Base-by-base conservation (phyloP, 2,329 filamentous ascomycete species). In the Sclerotinia spermophila region DNA sequence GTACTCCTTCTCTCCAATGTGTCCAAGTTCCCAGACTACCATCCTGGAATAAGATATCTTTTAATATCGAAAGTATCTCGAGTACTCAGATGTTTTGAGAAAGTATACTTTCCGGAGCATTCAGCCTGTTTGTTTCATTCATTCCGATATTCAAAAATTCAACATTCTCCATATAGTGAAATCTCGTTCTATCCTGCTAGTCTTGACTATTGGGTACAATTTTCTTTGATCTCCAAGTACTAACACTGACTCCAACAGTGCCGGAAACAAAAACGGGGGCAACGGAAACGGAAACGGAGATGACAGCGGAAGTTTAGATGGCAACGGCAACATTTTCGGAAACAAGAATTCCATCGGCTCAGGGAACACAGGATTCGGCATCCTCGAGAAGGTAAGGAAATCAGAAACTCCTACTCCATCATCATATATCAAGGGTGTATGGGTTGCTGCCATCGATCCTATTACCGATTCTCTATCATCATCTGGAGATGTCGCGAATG, bases 311-410 rank as follows among this genome's bases (percentile, higher is more conserved):
- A 38, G 56, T 8, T 38, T 2, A 1, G 5, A 59, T 21, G 64
- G n/a, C 15, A 56, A 44, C n/a, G 27, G 21, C 17, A 67, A 56
- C 27, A 35, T 21, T 8, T 44, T 56, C 17, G 64, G 38, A 30
- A 59, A 44, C 24, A 11, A 15, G 27, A 67, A 44, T 38, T 10
- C 48, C 4, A 67, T 58, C 19, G 38, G 38, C 4, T 35, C 51
- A 27, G 65, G 53, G 15, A 58, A 67, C 21, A 38, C 53, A 27
- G 53, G 53, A 27, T 35, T 59, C 19, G 45, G 30, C 10, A 15
- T 45, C 30, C 19, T 21, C 24, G 27, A 35, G 27, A 67, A 67
- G 65, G 65, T 67, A 67, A 59, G 65, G 45, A 58, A 59, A 58
- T 27, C 48, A 53, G 17, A 53, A 17, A 10, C 38, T 8, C 19